Evolutionary conservation across 176 grass and related monocot species (phyloP).

Genomic region (Pontederia crassipes): DNA sequence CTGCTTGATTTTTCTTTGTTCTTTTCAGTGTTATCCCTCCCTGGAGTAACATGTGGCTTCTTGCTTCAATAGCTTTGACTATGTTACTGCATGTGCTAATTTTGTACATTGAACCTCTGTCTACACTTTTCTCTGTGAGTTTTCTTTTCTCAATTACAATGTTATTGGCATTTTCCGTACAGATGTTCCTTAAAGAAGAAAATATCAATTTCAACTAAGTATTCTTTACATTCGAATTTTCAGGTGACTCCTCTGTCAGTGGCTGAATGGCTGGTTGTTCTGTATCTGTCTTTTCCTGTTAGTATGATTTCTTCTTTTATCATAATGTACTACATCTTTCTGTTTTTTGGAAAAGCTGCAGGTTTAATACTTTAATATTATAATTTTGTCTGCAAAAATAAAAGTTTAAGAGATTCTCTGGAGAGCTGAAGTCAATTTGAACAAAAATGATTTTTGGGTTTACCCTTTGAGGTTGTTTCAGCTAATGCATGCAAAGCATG

Average conservation of each 20-base stretch:
- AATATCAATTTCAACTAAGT: background rate
- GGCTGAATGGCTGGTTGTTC: conserved; percentile 85
- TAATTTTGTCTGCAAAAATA: too few species aligned
- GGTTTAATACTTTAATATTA: too few species aligned
- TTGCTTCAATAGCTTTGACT: conserved; percentile 84
- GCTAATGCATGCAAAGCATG: too few species aligned
- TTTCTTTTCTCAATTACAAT: conserved; percentile 11
- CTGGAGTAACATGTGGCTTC: conserved; percentile 94
- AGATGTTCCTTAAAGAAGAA: conserved; percentile 1
- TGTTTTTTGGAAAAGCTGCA: background rate
- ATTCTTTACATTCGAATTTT: conserved; percentile 20
- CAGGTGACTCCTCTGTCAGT: conserved; percentile 90
- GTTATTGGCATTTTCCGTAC: conserved; percentile 3
- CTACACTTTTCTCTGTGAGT: conserved; percentile 92
- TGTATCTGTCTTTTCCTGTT: conserved; percentile 92
- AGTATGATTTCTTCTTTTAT: conserved; percentile 30
- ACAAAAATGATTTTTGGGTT: too few species aligned
- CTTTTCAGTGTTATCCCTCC: conserved; percentile 74
- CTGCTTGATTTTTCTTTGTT: background rate
- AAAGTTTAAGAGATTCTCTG: background rate
- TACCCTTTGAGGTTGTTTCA: too few species aligned
- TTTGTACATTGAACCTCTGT: conserved; percentile 72
- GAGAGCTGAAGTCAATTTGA: too few species aligned
- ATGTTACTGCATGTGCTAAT: conserved; percentile 84
- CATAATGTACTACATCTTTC: background rate